These are phyloP conservation scores for Fraxinus ornus DNA, from an alignment of 305 asterid genomes.

Conservation along the genomic window DNA sequence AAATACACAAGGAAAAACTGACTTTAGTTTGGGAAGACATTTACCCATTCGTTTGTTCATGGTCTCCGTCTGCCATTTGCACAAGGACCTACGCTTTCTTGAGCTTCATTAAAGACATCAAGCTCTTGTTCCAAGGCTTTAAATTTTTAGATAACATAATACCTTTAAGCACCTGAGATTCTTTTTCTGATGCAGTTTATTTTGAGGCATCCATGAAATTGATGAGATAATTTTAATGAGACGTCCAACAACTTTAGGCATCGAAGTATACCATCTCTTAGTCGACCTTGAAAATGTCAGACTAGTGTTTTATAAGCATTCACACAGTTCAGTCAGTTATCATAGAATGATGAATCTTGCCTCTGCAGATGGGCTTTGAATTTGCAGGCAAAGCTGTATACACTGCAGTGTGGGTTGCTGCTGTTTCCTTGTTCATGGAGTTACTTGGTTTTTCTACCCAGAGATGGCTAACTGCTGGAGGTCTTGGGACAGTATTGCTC, in stretches of 20 bases:
- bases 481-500: constrained; percentile 91
- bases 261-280: not conserved
- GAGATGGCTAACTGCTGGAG: constrained; percentile 96
- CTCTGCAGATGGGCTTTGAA: constrained; percentile 88
- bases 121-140: not conserved
- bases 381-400: constrained; percentile 84
- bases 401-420: constrained; percentile 97
- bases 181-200: not conserved
- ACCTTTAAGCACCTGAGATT: not conserved
- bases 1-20: not conserved
- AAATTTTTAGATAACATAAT: not conserved
- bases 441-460: constrained; percentile 96
- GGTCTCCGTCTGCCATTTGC: not conserved
- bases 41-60: not conserved
- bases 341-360: constrained; percentile 18
- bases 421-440: constrained; percentile 92
- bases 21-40: not conserved
- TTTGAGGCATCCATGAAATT: not conserved
- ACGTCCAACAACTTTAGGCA: not conserved
- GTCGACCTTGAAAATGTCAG: not conserved
- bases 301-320: not conserved
- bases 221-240: not conserved
- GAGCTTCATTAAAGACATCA: not conserved
- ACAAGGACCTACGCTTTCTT: not conserved
- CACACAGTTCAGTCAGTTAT: not conserved